Base-by-base conservation (phyloP, 805 yeast genomes). In the Clavispora asparagi region DNA sequence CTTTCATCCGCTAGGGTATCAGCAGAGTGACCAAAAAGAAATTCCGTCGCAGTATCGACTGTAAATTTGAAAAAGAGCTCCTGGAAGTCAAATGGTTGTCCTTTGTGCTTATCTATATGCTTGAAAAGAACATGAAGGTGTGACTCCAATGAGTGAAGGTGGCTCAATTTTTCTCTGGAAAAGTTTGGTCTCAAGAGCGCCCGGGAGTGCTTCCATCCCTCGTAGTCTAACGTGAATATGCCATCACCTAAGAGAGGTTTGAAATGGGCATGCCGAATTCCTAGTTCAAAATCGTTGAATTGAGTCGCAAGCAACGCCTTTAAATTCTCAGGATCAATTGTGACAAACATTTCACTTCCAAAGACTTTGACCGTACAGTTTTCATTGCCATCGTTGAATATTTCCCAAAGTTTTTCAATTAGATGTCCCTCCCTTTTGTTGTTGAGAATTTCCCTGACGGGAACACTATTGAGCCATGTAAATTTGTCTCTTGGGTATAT, bases 181-280 rank as follows among this genome's bases (percentile, higher is more conserved):
- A 68, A 69, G 43, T 65, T 69, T 5, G 74, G 74, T 47, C 73
- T 58, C 45, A 68, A 60, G 56, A 68, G 55, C 8, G 68, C 62
- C 43, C 74, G 53, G 26, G 66, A 60, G 39, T 66, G 63, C 49
- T 68, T 68, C 74, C 73, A 68, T n/a, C 71, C 70, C 19, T 51
- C 57, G 23, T 65, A 64, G 47, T 67, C 73, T 29, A 67, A 57
- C 14, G 73, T 67, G 52, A 68, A 68, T 26, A 68, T 63, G 3
- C 72, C 71, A 45, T 67, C 68, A 5, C 72, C 74, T 33, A 68
- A 56, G 4, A 67, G 53, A 26, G 69, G 69, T 26, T 53, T 47
- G 49, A 66, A 64, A 42, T 58, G 64, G 4, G 57, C 54, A 49
- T 63, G 68, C 51, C 72, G 62, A 1, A 57, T 44, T 13, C 71